Base-by-base conservation (phyloP, 2,329 filamentous ascomycete species). In the Lecanicillium sp. region DNA sequence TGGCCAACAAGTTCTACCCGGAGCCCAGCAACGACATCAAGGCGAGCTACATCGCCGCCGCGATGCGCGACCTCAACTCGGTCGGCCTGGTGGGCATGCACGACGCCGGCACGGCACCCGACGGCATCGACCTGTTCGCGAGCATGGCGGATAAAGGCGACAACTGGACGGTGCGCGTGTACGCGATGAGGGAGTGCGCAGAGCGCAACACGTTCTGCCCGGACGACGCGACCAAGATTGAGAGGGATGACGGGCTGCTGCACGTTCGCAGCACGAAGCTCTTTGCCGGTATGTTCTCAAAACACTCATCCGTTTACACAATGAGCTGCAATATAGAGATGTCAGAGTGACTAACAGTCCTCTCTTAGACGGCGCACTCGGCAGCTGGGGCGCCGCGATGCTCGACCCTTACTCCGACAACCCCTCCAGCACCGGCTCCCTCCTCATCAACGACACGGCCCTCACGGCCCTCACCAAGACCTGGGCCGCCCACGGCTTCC, bases 361-460 rank as follows among this genome's bases (percentile, higher is more conserved):
- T 26, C 27, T 35, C 5, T 39, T 19, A 82, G 82, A 87, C 56
- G 84, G 83, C 19, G 83, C 83, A 2, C 69, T 87, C 2, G 83
- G 84, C 5, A 83, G 78, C 60, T 86, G 83, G 82, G 84, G 84
- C 23, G 83, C 80, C 49, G 83, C 84, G 37, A 73, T 87, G 70
- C 70, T 87, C n/a, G 79, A 84, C 9, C 83, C 83, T 1, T 87
- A 87, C 62, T 69, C 70, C 21, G 84, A 87, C 60, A 78, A 79
- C 15, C 73, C 75, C 2, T 73, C 74, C 50, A 79, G 74, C 0
- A 76, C 72, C 0, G 84, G 84, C 11, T 84, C 81, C 0, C 76
- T 87, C 42, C 73, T 87, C 26, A 77, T 86, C 46, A 83, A 84
- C 58, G 74, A 77, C n/a, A 76, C 75, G 0, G 72, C 74, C 3